Evolutionary conservation across 2,329 filamentous ascomycete species (phyloP).

Genomic region (Aspergillus persii): DNA sequence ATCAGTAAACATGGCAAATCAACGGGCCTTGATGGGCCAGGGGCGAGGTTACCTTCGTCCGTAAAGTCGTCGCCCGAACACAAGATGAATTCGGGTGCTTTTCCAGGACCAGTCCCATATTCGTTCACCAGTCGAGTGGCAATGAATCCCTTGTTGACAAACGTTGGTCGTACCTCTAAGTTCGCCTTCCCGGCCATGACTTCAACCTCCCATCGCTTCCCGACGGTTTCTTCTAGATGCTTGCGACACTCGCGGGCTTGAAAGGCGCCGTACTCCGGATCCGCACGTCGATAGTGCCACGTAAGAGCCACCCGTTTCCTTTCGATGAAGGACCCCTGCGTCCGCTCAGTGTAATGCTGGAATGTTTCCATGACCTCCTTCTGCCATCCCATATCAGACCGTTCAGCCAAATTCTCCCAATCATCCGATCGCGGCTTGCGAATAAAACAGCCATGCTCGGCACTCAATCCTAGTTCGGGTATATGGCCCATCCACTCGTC

Average conservation of each 20-base stretch:
- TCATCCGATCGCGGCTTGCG: constrained; percentile 70
- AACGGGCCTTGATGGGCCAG: constrained; percentile 6
- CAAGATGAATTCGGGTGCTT: constrained; percentile 77
- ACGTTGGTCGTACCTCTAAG: constrained; percentile 90
- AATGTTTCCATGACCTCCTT: constrained; percentile 79
- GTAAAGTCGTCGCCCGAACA: constrained; percentile 96
- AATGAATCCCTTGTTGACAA: constrained; percentile 98
- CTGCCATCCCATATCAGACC: constrained; percentile 90
- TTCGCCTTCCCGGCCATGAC: constrained; percentile 98
- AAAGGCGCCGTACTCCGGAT: constrained; percentile 78
- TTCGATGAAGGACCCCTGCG: constrained; percentile 88
- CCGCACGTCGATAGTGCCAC: constrained; percentile 93
- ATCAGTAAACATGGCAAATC: constrained; percentile 2
- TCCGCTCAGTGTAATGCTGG: constrained; percentile 82
- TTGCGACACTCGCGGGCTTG: constrained; percentile 79
- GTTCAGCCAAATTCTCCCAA: constrained; percentile 88
- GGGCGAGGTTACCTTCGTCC: constrained; percentile 73
- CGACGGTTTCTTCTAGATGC: constrained; percentile 74
- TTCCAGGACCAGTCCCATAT: constrained; percentile 57
- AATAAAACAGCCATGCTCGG: constrained; percentile 96
- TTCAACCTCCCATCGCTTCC: constrained; percentile 81
- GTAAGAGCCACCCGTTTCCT: constrained; percentile 91
- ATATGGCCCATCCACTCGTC: constrained; percentile 93
- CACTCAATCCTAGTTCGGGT: constrained; percentile 81
- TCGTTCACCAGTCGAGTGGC: constrained; percentile 75